Conservation (phyloP, 495 filamentous ascomycete genomes). For the Aspergillus saccharolyticus region DNA sequence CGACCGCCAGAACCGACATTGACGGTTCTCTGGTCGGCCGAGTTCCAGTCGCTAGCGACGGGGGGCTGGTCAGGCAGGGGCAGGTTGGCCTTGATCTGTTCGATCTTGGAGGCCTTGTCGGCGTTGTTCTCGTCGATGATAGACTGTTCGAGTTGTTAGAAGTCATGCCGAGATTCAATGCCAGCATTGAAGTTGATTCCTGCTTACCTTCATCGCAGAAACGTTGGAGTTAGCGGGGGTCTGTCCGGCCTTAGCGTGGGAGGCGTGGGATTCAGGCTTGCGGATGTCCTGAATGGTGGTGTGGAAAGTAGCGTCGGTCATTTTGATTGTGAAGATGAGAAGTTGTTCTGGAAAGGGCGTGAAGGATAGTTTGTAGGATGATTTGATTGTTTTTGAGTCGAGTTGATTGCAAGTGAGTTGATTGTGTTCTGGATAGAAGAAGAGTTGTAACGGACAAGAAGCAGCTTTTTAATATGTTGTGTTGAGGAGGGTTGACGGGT, state of each 20-base stretch:
- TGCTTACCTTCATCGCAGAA: conserved; percentile 42
- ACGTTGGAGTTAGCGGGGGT: conserved; percentile 44
- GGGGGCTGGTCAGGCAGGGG: conserved; percentile 77
- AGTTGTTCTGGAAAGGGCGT: not conserved
- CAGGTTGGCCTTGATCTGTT: conserved; percentile 61
- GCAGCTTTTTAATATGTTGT: conserved; percentile 3
- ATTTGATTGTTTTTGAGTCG: not conserved
- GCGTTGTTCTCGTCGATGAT: conserved; percentile 39
- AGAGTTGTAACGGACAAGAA: not conserved
- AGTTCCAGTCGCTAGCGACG: conserved; percentile 68
- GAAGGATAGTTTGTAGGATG: not conserved
- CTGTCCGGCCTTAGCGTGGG: conserved; percentile 37
- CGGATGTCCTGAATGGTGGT: conserved; percentile 47
- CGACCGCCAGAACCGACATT: conserved; percentile 61
- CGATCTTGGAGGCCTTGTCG: conserved; percentile 59
- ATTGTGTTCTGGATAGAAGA: not conserved
- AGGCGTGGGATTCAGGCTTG: conserved; percentile 45
- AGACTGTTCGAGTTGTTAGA: conserved; percentile 32
- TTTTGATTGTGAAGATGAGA: not conserved
- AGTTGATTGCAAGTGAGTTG: not conserved
- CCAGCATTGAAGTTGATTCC: not conserved
- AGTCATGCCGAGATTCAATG: not conserved
- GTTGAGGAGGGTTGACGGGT: not conserved
- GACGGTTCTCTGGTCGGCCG: conserved; percentile 59
- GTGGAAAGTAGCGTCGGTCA: conserved; percentile 50